Evolutionary conservation across 306 rosid species (phyloP).

Genomic region (Gleditsia sinensis): DNA sequence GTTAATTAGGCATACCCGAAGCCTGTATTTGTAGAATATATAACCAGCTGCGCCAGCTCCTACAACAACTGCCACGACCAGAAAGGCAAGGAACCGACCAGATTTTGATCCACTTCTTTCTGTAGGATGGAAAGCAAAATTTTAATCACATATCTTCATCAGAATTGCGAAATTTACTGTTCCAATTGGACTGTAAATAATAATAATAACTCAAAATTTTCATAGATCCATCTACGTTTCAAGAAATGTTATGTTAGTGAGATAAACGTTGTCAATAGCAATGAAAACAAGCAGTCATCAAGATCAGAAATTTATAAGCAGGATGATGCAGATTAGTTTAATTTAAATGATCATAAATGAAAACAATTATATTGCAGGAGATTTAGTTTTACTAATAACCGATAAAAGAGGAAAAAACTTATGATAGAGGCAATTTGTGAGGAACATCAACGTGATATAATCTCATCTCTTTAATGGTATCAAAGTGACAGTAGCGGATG

Average conservation of each 20-base stretch:
- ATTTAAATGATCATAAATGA: neutral
- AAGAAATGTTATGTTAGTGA: neutral
- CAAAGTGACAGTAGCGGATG: too few species aligned
- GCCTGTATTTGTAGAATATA: conserved; percentile 90
- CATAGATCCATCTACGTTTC: neutral
- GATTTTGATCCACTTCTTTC: conserved; percentile 72
- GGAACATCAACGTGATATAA: too few species aligned
- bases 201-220: too few species aligned
- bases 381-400: neutral
- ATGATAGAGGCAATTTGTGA: too few species aligned
- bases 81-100: conserved; percentile 52
- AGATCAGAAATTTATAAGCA: neutral
- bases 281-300: neutral
- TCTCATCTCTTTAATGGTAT: too few species aligned
- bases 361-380: too few species aligned
- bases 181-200: too few species aligned
- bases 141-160: conserved; percentile 1
- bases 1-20: conserved; percentile 62
- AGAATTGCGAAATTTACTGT: neutral
- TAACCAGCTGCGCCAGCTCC: conserved; percentile 72
- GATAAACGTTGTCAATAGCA: neutral
- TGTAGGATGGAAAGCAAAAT: conserved; percentile 36
- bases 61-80: conserved; percentile 63
- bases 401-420: neutral
- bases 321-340: neutral